phyloP scores from a whole-genome alignment of 2,329 filamentous ascomycete species.

The Grosmannia clavigera region DNA sequence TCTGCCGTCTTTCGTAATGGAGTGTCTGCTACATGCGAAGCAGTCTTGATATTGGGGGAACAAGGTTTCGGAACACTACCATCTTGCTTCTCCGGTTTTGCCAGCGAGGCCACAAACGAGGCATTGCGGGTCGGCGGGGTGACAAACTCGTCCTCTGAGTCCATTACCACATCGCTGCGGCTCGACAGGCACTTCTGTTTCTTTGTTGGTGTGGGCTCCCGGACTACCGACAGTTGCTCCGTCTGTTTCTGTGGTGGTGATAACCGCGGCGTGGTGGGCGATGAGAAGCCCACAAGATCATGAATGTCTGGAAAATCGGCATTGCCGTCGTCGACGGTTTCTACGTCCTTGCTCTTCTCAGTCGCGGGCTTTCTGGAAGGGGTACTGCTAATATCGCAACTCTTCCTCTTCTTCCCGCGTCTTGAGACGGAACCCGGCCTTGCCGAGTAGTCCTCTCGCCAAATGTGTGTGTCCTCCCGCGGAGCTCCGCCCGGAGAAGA shows the following conservation, averaged over 20 bases:
- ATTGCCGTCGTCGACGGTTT: constrained; percentile 13
- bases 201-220: constrained; percentile 7
- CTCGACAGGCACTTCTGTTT: constrained; percentile 9
- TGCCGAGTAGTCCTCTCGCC: constrained; percentile 29
- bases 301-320: constrained; percentile 44
- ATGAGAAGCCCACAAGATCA: constrained; percentile 26
- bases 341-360: constrained; percentile 13
- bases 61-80: not conserved
- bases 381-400: constrained; percentile 25
- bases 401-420: constrained; percentile 40
- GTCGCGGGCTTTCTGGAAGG: not conserved
- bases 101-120: constrained; percentile 15
- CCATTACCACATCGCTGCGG: constrained; percentile 30
- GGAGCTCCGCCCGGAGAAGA: constrained; percentile 4
- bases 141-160: constrained; percentile 45
- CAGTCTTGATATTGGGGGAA: constrained; percentile 1
- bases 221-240: not conserved
- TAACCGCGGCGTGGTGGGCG: constrained; percentile 14
- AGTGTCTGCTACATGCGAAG: constrained; percentile 4
- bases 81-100: not conserved
- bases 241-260: not conserved
- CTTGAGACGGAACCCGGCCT: constrained; percentile 25
- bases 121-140: constrained; percentile 27
- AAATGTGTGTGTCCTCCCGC: constrained; percentile 25
- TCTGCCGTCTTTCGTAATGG: not conserved